These are phyloP conservation scores for Sporothrix brasiliensis DNA, from an alignment of 2,329 filamentous ascomycete genomes.

Conservation along the genomic window DNA sequence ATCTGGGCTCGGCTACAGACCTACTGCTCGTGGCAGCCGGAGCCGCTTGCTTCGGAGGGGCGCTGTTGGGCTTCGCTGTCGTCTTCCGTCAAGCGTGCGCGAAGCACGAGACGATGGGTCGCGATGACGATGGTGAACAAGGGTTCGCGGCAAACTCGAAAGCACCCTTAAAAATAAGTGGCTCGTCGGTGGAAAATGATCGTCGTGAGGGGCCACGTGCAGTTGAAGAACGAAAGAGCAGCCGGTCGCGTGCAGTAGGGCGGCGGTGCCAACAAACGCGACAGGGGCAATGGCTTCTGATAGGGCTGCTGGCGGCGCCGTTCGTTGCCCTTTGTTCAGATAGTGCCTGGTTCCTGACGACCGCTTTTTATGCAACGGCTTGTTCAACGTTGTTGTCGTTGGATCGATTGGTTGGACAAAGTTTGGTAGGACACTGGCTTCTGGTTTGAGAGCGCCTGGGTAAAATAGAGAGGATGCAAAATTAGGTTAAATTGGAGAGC, in stretches of 20 bases:
- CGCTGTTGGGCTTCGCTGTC: background rate
- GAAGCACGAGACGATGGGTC: background rate
- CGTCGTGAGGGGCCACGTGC: slow-evolving; percentile 3
- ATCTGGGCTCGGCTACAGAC: background rate
- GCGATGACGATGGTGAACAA: background rate
- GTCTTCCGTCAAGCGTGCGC: background rate
- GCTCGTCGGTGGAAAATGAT: slow-evolving; percentile 9
- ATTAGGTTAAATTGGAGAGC: slow-evolving; percentile 10
- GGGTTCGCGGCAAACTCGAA: background rate
- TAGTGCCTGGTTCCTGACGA: background rate
- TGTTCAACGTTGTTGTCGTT: slow-evolving; percentile 6
- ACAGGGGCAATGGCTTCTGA: slow-evolving; percentile 7
- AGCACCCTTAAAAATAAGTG: slow-evolving; percentile 21
- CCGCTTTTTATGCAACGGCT: background rate
- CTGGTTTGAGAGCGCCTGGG: slow-evolving; percentile 10
- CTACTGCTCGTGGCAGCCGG: slow-evolving; percentile 25
- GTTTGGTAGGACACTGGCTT: slow-evolving; percentile 7
- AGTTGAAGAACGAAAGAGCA: background rate
- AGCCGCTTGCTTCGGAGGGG: slow-evolving; percentile 15
- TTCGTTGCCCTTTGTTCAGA: background rate
- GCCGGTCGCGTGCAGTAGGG: slow-evolving; percentile 1
- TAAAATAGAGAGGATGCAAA: slow-evolving; percentile 1
- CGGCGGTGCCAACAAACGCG: slow-evolving; percentile 13
- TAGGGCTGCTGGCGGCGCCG: slow-evolving; percentile 15
- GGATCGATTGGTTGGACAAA: background rate